Conservation (phyloP, 148 eudicot species). For the Chenopodium album region DNA sequence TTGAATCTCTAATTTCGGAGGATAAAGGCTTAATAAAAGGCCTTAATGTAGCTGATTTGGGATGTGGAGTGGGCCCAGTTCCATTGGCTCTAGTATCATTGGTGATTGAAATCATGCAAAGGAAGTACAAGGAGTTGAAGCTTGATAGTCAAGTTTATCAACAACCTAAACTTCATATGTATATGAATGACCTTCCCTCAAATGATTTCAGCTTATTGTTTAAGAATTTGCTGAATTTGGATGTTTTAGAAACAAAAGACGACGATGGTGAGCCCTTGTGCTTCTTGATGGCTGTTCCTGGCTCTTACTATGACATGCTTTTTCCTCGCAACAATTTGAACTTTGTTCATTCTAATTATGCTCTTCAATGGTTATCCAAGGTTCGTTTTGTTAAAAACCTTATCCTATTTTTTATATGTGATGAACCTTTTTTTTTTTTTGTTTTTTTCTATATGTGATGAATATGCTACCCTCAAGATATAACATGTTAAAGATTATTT, state of each 20-base stretch:
- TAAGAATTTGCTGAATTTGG: slow-evolving; percentile 9
- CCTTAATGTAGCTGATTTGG: slow-evolving; percentile 40
- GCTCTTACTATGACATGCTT: slow-evolving; percentile 38
- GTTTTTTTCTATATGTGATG: too few species aligned
- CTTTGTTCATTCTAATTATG: slow-evolving; percentile 36
- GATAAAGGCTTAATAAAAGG: background rate
- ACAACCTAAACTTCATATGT: slow-evolving; percentile 25
- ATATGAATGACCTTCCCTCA: slow-evolving; percentile 47
- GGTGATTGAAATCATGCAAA: slow-evolving; percentile 7
- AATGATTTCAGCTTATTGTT: slow-evolving; percentile 50
- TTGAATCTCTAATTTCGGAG: slow-evolving; percentile 17
- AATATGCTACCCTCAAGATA: too few species aligned
- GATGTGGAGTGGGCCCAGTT: slow-evolving; percentile 41
- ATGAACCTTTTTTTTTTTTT: too few species aligned
- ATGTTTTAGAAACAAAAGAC: background rate
- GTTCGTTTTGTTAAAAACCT: slow-evolving; percentile 12
- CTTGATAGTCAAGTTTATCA: background rate
- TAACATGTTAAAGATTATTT: too few species aligned
- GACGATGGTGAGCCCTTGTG: slow-evolving; percentile 9
- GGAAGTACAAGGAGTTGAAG: background rate
- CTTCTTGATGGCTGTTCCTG: slow-evolving; percentile 37
- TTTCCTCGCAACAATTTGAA: slow-evolving; percentile 34
- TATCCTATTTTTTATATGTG: too few species aligned
- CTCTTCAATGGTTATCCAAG: slow-evolving; percentile 51
- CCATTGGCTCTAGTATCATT: slow-evolving; percentile 21